Conservation (phyloP, 768 basidiomycete genomes). For the Boletus barrowsii region DNA sequence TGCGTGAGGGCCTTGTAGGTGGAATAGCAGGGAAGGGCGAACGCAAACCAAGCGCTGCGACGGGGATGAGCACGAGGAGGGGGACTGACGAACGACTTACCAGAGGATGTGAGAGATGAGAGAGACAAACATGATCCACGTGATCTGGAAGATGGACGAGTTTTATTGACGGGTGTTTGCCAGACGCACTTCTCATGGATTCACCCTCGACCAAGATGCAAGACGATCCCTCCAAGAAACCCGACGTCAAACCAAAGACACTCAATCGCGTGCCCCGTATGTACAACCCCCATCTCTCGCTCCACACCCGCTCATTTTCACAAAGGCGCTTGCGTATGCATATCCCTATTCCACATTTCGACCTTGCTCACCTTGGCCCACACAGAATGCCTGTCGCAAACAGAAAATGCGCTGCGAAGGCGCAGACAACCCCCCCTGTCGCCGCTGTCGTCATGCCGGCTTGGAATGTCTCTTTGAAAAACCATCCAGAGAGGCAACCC, state of each 20-base stretch:
- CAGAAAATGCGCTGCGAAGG: constrained; percentile 99
- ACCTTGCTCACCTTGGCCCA: constrained; percentile 10
- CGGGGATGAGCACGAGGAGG: neutral
- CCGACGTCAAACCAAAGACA: constrained; percentile 71
- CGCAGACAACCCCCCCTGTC: constrained; percentile 95
- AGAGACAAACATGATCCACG: constrained; percentile 43
- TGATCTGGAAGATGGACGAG: neutral
- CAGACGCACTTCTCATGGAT: constrained; percentile 20
- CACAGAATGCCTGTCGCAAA: constrained; percentile 89
- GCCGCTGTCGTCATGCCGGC: constrained; percentile 84
- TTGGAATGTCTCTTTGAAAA: constrained; percentile 95
- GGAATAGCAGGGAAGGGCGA: constrained; percentile 58
- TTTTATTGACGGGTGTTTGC: constrained; percentile 23
- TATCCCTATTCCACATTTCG: neutral
- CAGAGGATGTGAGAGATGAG: constrained; percentile 48
- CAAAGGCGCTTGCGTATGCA: constrained; percentile 76
- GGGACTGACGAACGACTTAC: constrained; percentile 23
- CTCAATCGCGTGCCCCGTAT: constrained; percentile 85
- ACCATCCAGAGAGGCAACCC: constrained; percentile 79
- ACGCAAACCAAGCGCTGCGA: constrained; percentile 70
- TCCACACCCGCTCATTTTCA: constrained; percentile 16
- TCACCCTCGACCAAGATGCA: constrained; percentile 44
- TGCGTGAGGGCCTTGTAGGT: constrained; percentile 67
- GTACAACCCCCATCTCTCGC: constrained; percentile 27
- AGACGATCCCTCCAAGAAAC: constrained; percentile 45